Base-by-base conservation (phyloP, 805 yeast species). In the Kodamaea fukazawae region DNA sequence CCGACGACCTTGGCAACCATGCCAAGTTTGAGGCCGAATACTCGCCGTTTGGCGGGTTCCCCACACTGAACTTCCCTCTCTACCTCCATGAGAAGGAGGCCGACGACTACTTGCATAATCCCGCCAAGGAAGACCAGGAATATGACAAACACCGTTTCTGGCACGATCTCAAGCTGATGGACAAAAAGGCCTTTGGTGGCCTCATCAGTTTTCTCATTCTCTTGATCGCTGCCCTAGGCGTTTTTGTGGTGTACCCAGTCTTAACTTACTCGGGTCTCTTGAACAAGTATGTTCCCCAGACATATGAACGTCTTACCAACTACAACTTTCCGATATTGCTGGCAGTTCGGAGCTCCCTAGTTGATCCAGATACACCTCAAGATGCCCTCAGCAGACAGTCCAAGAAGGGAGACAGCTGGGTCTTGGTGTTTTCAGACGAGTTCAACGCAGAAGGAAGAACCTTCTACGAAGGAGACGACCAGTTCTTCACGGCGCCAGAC, bases 101-200 rank as follows among this genome's bases (percentile, higher is more conserved):
- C 7, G 98, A 90, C 66, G 98, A 90, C 63, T 89, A 86, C 55
- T 60, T 91, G 49, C 98, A 90, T 62, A 91, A 90, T 61, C 98
- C 98, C 1, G 96, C 89, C 60, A 96, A 96, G 7, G 86, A 81
- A 34, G 98, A 91, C 60, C 96, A 95, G 16, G 77, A 82, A 43
- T 79, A 82, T 53, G 95, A 87, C 54, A 83, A 78, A 47, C 76
- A 80, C 56, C 67, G 87, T 53, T 77, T 84, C 51, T 52, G 64
- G 47, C 55, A 77, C 38, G 91, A 84, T 61, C 60, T 84, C 45
- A 83, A 78, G 58, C 54, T 72, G 50, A 70, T 83, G 79, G 88
- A 82, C 57, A 74, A 60, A 51, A 69, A 79, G 51, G 79, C 88
- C 0, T 52, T 70, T 8, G 72, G 76, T 43, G 89, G 87, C 3